phyloP scores from a whole-genome alignment of 2,329 filamentous ascomycete genomes.

The Hymenoscyphus repandus region DNA sequence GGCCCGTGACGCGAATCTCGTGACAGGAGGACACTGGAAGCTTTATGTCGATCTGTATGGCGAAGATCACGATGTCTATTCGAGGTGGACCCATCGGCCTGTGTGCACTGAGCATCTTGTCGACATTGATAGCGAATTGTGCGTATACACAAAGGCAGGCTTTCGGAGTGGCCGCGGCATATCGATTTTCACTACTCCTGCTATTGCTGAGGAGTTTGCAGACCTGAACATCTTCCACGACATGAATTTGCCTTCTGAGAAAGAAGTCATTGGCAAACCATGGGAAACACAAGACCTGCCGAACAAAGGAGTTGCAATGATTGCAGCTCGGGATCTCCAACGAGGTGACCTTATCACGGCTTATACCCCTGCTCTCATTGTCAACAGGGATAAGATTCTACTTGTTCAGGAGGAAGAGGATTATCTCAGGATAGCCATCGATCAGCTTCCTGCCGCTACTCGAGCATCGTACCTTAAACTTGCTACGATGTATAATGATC shows the following conservation, averaged over 20 bases:
- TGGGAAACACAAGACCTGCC: slow-evolving; percentile 1
- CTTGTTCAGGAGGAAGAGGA: background rate
- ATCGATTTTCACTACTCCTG: slow-evolving; percentile 11
- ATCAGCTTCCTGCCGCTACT: background rate
- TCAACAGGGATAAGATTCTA: background rate
- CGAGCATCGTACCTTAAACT: slow-evolving; percentile 4
- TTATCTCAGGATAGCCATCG: slow-evolving; percentile 3
- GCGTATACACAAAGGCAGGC: slow-evolving; percentile 7
- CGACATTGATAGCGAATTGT: background rate
- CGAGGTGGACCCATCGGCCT: background rate
- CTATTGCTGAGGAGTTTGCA: slow-evolving; percentile 6
- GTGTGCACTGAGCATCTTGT: background rate
- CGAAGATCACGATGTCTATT: background rate
- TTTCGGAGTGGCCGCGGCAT: slow-evolving; percentile 7
- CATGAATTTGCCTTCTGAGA: background rate
- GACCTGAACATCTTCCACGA: background rate
- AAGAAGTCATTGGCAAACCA: background rate
- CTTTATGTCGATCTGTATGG: background rate
- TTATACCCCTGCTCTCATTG: slow-evolving; percentile 3
- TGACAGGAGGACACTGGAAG: no score
- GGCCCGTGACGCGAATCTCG: no score
- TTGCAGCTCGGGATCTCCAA: background rate
- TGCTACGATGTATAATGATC: slow-evolving; percentile 2
- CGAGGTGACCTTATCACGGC: slow-evolving; percentile 1
- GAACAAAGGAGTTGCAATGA: slow-evolving; percentile 3